A percentile compares a stretch with the other conserved stretches of the same genome.
These are phyloP conservation scores for Geoglossum cookeanum DNA, from an alignment of 2,329 filamentous ascomycete species.

Conservation along the genomic window DNA sequence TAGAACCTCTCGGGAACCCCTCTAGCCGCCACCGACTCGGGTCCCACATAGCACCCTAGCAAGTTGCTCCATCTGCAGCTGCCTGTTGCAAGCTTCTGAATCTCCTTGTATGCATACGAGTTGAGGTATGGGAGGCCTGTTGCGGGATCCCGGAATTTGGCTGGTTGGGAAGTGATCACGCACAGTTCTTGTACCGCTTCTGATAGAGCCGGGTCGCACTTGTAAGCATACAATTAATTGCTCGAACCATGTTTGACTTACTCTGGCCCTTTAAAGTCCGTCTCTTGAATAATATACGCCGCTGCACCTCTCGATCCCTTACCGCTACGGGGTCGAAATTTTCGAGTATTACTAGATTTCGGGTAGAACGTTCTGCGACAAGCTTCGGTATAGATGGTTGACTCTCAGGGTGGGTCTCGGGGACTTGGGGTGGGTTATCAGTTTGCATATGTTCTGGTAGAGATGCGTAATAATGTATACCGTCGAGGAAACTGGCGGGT, in stretches of 20 bases:
- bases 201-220: conserved; percentile 8
- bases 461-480: conserved; percentile 25
- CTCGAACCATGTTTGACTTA: conserved; percentile 16
- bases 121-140: conserved; percentile 73
- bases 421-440: background rate
- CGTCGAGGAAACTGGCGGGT: conserved; percentile 22
- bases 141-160: conserved; percentile 66
- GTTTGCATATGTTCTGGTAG: conserved; percentile 11
- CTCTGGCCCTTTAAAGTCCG: conserved; percentile 30
- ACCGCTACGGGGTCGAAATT: conserved; percentile 31
- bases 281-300: conserved; percentile 35
- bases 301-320: conserved; percentile 34
- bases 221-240: conserved; percentile 1
- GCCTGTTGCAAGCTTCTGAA: conserved; percentile 52
- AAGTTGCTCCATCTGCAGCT: conserved; percentile 69
- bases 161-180: conserved; percentile 64
- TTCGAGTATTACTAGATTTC: conserved; percentile 39
- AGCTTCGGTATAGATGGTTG: conserved; percentile 19
- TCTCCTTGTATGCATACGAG: conserved; percentile 59
- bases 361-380: conserved; percentile 27
- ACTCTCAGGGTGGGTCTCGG: background rate
- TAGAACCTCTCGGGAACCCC: conserved; percentile 66
- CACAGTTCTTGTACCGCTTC: conserved; percentile 39
- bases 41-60: conserved; percentile 68
- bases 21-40: conserved; percentile 35